These are phyloP conservation scores for Daldinia concentrica DNA, from an alignment of 495 filamentous ascomycete species.

Conservation along the genomic window DNA sequence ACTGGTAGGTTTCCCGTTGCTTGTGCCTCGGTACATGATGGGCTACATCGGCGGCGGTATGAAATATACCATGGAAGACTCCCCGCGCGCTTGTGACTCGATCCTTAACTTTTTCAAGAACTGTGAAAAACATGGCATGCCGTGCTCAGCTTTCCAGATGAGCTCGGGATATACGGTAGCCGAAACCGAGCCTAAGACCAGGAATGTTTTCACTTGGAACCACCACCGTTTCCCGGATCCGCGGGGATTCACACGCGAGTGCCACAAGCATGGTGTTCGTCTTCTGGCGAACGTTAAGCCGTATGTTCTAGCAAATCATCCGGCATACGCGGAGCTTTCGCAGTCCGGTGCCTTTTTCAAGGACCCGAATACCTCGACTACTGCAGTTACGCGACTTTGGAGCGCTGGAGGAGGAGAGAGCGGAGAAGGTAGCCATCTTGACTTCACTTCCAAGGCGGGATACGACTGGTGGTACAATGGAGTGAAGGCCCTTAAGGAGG, in stretches of 20 bases:
- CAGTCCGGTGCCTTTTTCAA: slow-evolving; percentile 66
- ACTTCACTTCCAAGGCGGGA: slow-evolving; percentile 71
- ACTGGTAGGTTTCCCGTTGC: slow-evolving; percentile 69
- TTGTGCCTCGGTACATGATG: slow-evolving; percentile 73
- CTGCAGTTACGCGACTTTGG: slow-evolving; percentile 70
- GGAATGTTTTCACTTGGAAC: slow-evolving; percentile 79
- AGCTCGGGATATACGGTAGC: slow-evolving; percentile 76
- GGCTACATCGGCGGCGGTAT: slow-evolving; percentile 75
- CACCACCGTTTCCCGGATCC: slow-evolving; percentile 71
- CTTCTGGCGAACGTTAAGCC: slow-evolving; percentile 77
- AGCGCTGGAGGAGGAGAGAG: slow-evolving; percentile 73
- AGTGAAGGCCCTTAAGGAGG: slow-evolving; percentile 64
- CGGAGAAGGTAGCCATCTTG: slow-evolving; percentile 73
- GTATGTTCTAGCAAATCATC: slow-evolving; percentile 71
- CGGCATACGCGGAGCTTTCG: slow-evolving; percentile 66
- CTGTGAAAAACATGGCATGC: slow-evolving; percentile 69
- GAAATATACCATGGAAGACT: slow-evolving; percentile 73
- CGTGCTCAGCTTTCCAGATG: slow-evolving; percentile 77
- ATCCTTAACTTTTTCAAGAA: slow-evolving; percentile 68
- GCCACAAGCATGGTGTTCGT: slow-evolving; percentile 69
- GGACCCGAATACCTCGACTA: slow-evolving; percentile 61
- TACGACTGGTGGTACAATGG: slow-evolving; percentile 76
- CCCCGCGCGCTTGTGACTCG: slow-evolving; percentile 65
- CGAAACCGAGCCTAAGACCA: slow-evolving; percentile 68
- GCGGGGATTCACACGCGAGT: slow-evolving; percentile 65